phyloP scores from a whole-genome alignment of 495 filamentous ascomycete species.

The Delitschia confertaspora region DNA sequence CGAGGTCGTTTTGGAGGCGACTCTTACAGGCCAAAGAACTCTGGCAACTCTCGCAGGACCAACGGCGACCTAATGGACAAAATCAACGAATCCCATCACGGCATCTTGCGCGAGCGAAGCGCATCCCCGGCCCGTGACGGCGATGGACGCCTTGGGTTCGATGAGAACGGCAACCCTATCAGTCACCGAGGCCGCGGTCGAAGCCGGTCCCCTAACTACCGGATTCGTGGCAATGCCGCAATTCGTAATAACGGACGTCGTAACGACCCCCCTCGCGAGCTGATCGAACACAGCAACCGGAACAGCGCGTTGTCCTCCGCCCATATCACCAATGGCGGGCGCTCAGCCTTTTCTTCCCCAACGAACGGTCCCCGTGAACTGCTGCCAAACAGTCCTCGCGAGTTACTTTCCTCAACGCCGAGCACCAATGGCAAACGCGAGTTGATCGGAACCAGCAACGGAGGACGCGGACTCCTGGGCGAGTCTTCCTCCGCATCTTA shows the following conservation, averaged over 20 bases:
- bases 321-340: not conserved
- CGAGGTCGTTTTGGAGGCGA: no score
- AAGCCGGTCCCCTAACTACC: slow-evolving; percentile 10
- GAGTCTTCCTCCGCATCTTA: slow-evolving; percentile 12
- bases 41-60: not conserved
- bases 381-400: slow-evolving; percentile 1
- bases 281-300: not conserved
- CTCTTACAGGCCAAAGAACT: not conserved
- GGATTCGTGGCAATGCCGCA: slow-evolving; percentile 6
- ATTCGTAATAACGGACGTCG: no score
- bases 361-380: slow-evolving; percentile 10
- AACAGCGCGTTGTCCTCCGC: not conserved
- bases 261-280: slow-evolving; percentile 2
- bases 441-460: slow-evolving; percentile 29
- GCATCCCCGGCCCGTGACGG: slow-evolving; percentile 63
- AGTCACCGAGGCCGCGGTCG: slow-evolving; percentile 11
- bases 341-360: not conserved
- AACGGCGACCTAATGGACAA: no score
- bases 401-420: slow-evolving; percentile 1
- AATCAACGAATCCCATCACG: slow-evolving; percentile 26
- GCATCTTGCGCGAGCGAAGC: slow-evolving; percentile 53
- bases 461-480: slow-evolving; percentile 42
- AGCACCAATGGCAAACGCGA: slow-evolving; percentile 3
- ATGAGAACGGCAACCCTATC: slow-evolving; percentile 29
- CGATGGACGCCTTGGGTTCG: slow-evolving; percentile 48